These are phyloP conservation scores for Eutrema salsugineum DNA, from an alignment of 441 rosid genomes.

Conservation along the genomic window DNA sequence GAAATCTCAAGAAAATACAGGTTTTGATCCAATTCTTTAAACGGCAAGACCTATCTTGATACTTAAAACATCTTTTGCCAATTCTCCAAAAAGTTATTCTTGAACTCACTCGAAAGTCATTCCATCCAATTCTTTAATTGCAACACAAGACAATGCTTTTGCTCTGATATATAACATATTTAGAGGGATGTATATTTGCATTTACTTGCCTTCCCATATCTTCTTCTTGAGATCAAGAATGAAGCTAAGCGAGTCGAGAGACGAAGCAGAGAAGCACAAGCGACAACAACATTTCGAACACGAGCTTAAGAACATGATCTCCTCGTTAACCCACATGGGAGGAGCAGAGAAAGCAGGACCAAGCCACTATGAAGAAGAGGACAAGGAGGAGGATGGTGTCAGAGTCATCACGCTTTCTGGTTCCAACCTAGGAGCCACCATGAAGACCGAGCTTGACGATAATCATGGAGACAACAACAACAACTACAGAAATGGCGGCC, in stretches of 20 bases:
- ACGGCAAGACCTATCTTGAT: not conserved
- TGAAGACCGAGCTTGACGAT: constrained; percentile 55
- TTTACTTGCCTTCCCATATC: not conserved
- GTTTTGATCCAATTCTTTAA: too few species aligned
- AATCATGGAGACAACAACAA: constrained; percentile 22
- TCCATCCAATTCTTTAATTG: constrained; percentile 38
- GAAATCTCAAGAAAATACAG: too few species aligned
- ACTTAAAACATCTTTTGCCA: not conserved
- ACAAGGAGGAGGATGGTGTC: constrained; percentile 37
- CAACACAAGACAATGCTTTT: constrained; percentile 38
- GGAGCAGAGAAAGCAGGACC: constrained; percentile 50
- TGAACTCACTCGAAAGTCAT: constrained; percentile 21
- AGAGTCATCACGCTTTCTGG: constrained; percentile 81
- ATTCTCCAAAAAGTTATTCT: constrained; percentile 10
- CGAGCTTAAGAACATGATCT: constrained; percentile 60
- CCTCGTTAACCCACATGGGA: constrained; percentile 48
- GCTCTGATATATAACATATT: constrained; percentile 4
- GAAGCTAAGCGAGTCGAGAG: constrained; percentile 34
- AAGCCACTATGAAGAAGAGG: constrained; percentile 36
- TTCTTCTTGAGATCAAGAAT: constrained; percentile 14
- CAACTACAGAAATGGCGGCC: constrained; percentile 13
- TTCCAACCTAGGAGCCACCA: constrained; percentile 70
- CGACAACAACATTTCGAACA: constrained; percentile 37
- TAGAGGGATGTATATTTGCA: not conserved
- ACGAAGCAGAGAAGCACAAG: constrained; percentile 39